phyloP scores from a whole-genome alignment of 805 yeast species.

The Zygoascus tannicola region DNA sequence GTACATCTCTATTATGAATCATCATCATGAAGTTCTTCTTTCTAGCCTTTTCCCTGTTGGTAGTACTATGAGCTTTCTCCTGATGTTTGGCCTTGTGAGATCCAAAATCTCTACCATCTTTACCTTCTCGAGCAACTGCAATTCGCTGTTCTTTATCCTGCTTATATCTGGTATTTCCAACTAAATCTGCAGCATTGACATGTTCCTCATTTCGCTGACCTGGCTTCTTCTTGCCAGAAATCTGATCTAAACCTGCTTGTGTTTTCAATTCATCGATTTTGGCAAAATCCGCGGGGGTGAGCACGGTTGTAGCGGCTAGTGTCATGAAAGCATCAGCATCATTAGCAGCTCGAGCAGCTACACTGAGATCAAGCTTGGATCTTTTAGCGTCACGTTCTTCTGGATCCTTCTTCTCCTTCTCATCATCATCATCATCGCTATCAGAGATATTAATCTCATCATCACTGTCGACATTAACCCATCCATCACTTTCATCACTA shows the following conservation, averaged over 20 bases:
- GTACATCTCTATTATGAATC: constrained; percentile 91
- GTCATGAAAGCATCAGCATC: constrained; percentile 35
- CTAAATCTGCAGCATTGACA: constrained; percentile 69
- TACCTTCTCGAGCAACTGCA: constrained; percentile 80
- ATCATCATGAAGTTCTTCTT: constrained; percentile 99
- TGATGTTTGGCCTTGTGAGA: constrained; percentile 74
- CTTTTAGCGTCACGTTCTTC: constrained; percentile 19
- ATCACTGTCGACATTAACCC: constrained; percentile 83
- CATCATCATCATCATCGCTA: constrained; percentile 32
- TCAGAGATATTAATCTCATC: constrained; percentile 53
- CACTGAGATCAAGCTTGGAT: constrained; percentile 16
- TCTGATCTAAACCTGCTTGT: constrained; percentile 77
- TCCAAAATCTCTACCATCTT: constrained; percentile 88
- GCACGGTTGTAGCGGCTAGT: constrained; percentile 64
- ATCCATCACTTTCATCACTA: constrained; percentile 60
- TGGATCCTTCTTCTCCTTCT: constrained; percentile 31
- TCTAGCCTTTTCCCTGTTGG: constrained; percentile 91
- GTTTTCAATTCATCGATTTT: constrained; percentile 80
- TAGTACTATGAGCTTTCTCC: constrained; percentile 73
- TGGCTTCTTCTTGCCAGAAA: constrained; percentile 36
- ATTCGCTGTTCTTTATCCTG: constrained; percentile 85
- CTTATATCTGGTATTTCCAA: constrained; percentile 72
- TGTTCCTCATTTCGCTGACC: constrained; percentile 48
- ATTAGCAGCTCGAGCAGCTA: constrained; percentile 26
- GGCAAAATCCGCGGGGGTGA: constrained; percentile 97